phyloP scores from a whole-genome alignment of 1,284 basidiomycete genomes.

The Pseudomicrostroma phylloplanum region DNA sequence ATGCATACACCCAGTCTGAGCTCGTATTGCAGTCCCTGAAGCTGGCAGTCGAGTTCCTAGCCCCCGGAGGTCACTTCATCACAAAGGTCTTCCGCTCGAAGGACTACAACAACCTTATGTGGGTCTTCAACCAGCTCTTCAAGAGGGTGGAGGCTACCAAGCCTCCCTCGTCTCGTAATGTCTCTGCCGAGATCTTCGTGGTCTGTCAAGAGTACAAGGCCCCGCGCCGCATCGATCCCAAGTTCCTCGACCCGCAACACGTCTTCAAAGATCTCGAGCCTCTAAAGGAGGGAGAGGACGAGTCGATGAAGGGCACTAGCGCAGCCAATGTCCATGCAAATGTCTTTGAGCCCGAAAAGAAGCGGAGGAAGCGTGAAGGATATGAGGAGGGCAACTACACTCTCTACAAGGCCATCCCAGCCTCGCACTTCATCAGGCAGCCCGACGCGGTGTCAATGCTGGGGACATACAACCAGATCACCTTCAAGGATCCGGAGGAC shows the following conservation, averaged over 20 bases:
- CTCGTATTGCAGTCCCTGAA: conserved; percentile 93
- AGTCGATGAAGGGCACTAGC: conserved; percentile 34
- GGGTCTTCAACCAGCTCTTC: conserved; percentile 98
- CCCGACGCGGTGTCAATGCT: conserved; percentile 63
- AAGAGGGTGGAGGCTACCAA: conserved; percentile 96
- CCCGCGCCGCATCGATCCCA: conserved; percentile 91
- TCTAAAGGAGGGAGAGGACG: conserved; percentile 14
- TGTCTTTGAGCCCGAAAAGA: conserved; percentile 96
- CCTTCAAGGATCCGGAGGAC: conserved; percentile 62
- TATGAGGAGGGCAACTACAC: conserved; percentile 94
- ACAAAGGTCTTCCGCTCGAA: conserved; percentile 98
- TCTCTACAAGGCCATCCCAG: conserved; percentile 70
- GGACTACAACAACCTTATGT: conserved; percentile 97
- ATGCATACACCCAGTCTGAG: conserved; percentile 95
- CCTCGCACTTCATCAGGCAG: conserved; percentile 66
- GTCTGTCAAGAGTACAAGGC: conserved; percentile 93
- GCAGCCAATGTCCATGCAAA: conserved; percentile 56
- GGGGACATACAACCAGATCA: conserved; percentile 75
- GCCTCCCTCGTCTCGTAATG: conserved; percentile 94
- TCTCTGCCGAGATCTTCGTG: conserved; percentile 99
- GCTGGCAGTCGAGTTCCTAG: conserved; percentile 90
- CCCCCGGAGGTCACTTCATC: conserved; percentile 81
- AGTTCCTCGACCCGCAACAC: conserved; percentile 93
- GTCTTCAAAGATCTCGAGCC: conserved; percentile 83
- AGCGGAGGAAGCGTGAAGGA: conserved; percentile 83